phyloP scores from a whole-genome alignment of 768 basidiomycete genomes.

The Naganishia vaughanmartiniae region DNA sequence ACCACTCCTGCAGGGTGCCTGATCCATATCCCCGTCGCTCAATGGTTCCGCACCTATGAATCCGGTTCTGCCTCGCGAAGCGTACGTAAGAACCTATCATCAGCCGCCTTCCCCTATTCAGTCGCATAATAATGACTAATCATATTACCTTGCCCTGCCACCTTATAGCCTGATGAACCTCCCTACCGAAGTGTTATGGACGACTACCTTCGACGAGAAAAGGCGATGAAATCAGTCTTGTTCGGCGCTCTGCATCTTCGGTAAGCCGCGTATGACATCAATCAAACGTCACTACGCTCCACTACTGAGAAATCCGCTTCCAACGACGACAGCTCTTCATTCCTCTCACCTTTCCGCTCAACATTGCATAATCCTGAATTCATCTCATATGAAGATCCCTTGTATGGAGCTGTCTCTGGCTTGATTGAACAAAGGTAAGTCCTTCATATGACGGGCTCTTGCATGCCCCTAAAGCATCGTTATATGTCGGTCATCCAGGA shows the following conservation, averaged over 20 bases:
- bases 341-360: neutral
- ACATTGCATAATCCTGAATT: neutral
- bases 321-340: neutral
- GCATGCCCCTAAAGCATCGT: neutral
- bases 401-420: neutral
- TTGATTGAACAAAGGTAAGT: conserved; percentile 16
- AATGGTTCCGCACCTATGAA: conserved; percentile 4
- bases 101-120: neutral
- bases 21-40: conserved; percentile 1
- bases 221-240: conserved; percentile 1
- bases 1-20: neutral
- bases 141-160: neutral
- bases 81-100: neutral
- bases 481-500: neutral
- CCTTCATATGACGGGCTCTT: neutral
- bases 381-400: neutral
- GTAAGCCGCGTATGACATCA: neutral
- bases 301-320: neutral
- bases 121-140: neutral
- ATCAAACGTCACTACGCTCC: neutral
- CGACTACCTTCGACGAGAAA: conserved; percentile 17
- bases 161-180: neutral
- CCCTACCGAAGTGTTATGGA: conserved; percentile 10
- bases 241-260: conserved; percentile 6
- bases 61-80: neutral